Evolutionary conservation across 2,329 filamentous ascomycete genomes (phyloP).

Genomic region (Colletotrichum australisinense): DNA sequence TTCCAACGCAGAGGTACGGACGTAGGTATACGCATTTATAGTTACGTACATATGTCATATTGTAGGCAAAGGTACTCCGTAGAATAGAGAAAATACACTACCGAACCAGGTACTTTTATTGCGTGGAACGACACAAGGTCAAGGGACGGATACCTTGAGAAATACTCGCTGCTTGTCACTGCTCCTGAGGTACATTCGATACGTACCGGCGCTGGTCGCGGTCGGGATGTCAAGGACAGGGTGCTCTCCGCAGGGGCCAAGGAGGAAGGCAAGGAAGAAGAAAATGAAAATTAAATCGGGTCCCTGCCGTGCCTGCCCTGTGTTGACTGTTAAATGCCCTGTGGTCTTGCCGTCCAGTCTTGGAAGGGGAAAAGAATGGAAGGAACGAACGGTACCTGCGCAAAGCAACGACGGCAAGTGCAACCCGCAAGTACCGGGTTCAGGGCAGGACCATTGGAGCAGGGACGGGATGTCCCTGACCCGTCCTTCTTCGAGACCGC

Average conservation of each 20-base stretch:
- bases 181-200: not conserved
- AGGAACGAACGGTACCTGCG: constrained; percentile 32
- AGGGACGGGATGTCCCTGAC: not conserved
- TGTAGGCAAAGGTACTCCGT: too few species aligned
- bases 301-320: not conserved
- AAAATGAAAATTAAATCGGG: not conserved
- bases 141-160: not conserved
- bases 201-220: not conserved
- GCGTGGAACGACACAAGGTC: not conserved
- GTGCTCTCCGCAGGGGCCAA: not conserved
- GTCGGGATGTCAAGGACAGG: constrained; percentile 7
- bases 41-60: not conserved
- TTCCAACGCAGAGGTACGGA: not conserved
- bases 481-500: not conserved
- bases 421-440: constrained; percentile 25
- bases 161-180: not conserved
- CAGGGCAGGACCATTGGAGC: not conserved
- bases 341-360: not conserved
- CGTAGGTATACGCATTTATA: not conserved
- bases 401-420: constrained; percentile 18
- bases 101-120: not conserved
- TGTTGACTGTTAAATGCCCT: not conserved
- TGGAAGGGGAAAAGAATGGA: constrained; percentile 2
- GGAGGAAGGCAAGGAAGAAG: not conserved
- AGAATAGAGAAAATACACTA: too few species aligned